Conservation (phyloP, 2,329 filamentous ascomycete genomes). For the Shiraia sp. region DNA sequence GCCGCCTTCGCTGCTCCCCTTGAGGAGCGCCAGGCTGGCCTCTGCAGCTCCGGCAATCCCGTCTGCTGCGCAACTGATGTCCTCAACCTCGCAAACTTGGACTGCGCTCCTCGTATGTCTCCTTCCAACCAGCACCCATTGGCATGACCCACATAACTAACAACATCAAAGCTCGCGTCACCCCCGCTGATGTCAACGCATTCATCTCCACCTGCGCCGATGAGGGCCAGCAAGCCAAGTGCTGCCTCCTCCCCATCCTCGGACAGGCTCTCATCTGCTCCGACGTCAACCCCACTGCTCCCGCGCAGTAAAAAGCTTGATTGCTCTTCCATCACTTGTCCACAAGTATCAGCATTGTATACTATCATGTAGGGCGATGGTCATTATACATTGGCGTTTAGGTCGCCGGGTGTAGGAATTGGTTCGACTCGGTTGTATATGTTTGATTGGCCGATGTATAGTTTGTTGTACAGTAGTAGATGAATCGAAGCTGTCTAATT, state of each 20-base stretch:
- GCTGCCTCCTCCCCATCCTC: conserved; percentile 60
- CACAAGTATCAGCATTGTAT: conserved; percentile 1
- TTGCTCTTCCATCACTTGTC: conserved; percentile 4
- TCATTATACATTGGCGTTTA: conserved; percentile 6
- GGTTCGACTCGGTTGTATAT: too few species aligned
- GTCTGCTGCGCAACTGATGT: conserved; percentile 67
- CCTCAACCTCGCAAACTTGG: conserved; percentile 59
- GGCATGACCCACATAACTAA: conserved; percentile 11
- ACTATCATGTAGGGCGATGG: conserved; percentile 6
- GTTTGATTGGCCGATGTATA: too few species aligned
- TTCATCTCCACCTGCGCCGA: conserved; percentile 55
- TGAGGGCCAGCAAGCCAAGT: conserved; percentile 60
- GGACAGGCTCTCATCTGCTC: conserved; percentile 46
- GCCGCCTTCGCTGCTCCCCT: conserved; percentile 38
- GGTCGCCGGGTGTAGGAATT: conserved; percentile 5
- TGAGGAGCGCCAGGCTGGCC: conserved; percentile 34
- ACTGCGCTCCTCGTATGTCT: conserved; percentile 60
- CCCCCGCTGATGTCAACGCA: conserved; percentile 46
- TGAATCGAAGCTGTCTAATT: too few species aligned
- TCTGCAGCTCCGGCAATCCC: conserved; percentile 44
- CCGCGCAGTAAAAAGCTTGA: conserved; percentile 3
- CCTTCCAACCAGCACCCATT: neutral
- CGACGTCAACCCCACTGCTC: conserved; percentile 34
- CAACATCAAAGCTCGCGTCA: conserved; percentile 31
- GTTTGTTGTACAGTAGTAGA: conserved; percentile 7